Evolutionary conservation across 306 rosid species (phyloP).

Genomic region (Gastrolobium bilobum): DNA sequence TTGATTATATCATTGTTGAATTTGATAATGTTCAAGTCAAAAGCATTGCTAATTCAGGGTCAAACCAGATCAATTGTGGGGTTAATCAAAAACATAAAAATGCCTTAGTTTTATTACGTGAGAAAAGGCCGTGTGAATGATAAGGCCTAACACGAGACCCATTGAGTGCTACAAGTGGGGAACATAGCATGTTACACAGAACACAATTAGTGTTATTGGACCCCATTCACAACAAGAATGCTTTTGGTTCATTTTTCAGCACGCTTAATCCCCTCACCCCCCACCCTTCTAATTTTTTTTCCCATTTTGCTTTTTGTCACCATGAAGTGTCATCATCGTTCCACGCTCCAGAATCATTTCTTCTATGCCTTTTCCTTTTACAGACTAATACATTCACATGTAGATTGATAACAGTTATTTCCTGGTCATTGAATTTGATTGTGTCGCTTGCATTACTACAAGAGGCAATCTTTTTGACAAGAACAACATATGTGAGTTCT

Average conservation of each 20-base stretch:
- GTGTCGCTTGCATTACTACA: slow-evolving; percentile 48
- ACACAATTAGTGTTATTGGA: slow-evolving; percentile 66
- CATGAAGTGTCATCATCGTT: slow-evolving; percentile 68
- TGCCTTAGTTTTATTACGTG: not conserved
- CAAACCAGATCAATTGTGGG: not conserved
- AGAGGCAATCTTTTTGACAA: slow-evolving; percentile 47
- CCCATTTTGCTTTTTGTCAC: slow-evolving; percentile 54
- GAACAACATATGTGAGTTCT: slow-evolving; percentile 49
- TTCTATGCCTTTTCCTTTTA: slow-evolving; percentile 51
- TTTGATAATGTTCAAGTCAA: too few species aligned
- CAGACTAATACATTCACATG: slow-evolving; percentile 37
- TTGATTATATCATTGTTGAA: too few species aligned
- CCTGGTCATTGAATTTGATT: slow-evolving; percentile 27
- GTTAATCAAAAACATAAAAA: slow-evolving; percentile 28
- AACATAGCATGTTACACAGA: slow-evolving; percentile 61
- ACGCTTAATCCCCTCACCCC: slow-evolving; percentile 61
- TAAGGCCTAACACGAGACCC: slow-evolving; percentile 56
- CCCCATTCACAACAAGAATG: slow-evolving; percentile 53
- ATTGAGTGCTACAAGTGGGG: slow-evolving; percentile 67
- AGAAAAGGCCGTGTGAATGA: slow-evolving; percentile 28
- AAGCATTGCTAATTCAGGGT: too few species aligned
- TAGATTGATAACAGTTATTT: slow-evolving; percentile 16
- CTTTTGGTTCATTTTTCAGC: slow-evolving; percentile 58
- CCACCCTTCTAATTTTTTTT: slow-evolving; percentile 34
- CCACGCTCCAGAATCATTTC: slow-evolving; percentile 86